These are phyloP conservation scores for Malassezia globosa DNA, from an alignment of 1,284 basidiomycete genomes.

Conservation along the genomic window DNA sequence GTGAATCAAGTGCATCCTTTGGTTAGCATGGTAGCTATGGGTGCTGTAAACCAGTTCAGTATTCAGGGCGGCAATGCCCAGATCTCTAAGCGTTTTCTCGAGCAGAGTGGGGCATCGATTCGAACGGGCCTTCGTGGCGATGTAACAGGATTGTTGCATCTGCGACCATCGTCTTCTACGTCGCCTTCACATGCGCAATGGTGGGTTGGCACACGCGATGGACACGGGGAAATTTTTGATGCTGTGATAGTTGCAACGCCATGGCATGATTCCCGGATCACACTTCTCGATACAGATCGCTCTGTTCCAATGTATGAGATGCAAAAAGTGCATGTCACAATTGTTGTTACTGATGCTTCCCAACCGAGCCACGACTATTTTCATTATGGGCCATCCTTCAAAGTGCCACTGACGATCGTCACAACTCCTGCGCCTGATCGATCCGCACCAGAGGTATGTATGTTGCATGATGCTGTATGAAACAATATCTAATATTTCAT, in stretches of 20 bases:
- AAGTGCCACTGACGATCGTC: constrained; percentile 60
- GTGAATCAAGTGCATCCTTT: constrained; percentile 67
- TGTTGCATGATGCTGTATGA: no score
- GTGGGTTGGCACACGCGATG: constrained; percentile 36
- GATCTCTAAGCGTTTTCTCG: constrained; percentile 72
- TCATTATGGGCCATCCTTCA: constrained; percentile 49
- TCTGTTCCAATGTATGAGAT: constrained; percentile 62
- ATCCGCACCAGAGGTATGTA: neutral
- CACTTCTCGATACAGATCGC: constrained; percentile 41
- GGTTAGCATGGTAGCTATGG: constrained; percentile 63
- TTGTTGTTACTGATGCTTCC: constrained; percentile 65
- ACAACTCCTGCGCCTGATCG: constrained; percentile 49
- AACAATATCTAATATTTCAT: constrained; percentile 44
- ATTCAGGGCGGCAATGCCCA: constrained; percentile 72
- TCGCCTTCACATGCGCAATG: constrained; percentile 17
- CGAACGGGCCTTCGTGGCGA: constrained; percentile 26
- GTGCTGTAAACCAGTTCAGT: constrained; percentile 58
- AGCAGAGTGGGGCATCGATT: constrained; percentile 53
- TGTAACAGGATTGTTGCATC: constrained; percentile 37
- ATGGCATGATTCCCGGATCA: constrained; percentile 37
- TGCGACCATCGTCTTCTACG: neutral
- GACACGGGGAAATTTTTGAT: constrained; percentile 35
- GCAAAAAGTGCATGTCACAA: constrained; percentile 74
- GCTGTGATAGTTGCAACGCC: constrained; percentile 40
- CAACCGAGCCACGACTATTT: constrained; percentile 63